Base-by-base conservation (phyloP, 2,329 filamentous ascomycete genomes). In the Trichoderma endophyticum region DNA sequence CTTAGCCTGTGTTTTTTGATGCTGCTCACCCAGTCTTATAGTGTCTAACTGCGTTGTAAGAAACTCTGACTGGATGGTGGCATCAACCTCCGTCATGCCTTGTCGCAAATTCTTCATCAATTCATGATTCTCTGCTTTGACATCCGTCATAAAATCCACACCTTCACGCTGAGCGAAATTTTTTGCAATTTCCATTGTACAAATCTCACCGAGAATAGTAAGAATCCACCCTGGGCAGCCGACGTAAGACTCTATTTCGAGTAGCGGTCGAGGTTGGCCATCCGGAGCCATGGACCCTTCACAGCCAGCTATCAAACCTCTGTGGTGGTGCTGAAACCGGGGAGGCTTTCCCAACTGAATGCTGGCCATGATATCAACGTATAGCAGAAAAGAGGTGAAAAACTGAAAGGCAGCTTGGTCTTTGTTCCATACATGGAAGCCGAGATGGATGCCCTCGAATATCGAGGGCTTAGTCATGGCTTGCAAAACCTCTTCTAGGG, bases 381-480 rank as follows among this genome's bases (percentile, higher is more conserved):
- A 81, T 5, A 84, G 62, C 0, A 85, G 75, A 14, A 77, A 75
- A 1, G 77, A 79, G 6, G 76, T 76, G 48, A 77, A 83, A 63
- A 81, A 84, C 69, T 76, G 78, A 62, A 81, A 81, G 24, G 76
- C 80, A 3, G 80, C 77, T 66, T 84, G 80, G 54, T 81, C 80
- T 14, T 76, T 74, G 63, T 76, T 80, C 77, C 79, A 79, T 12
- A 78, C 74, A 82, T 6, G 24, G n/a, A 61, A 70, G 14, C 62
- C 62, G 3, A 54, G 32, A 4, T 65, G n/a, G 21, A 54, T 34
- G 12, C 28, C 34, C 2, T 36, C 34, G 18, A 70, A 70, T 54
- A 63, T 70, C 6, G 62, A 65, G 4, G 62, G 62, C n/a, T 26
- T 65, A 4, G 9, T 8, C 62, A 65, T 65, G 12, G n/a, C 14